Evolutionary conservation across 768 basidiomycete genomes (phyloP).

Genomic region (Leccinum aurantiacum): DNA sequence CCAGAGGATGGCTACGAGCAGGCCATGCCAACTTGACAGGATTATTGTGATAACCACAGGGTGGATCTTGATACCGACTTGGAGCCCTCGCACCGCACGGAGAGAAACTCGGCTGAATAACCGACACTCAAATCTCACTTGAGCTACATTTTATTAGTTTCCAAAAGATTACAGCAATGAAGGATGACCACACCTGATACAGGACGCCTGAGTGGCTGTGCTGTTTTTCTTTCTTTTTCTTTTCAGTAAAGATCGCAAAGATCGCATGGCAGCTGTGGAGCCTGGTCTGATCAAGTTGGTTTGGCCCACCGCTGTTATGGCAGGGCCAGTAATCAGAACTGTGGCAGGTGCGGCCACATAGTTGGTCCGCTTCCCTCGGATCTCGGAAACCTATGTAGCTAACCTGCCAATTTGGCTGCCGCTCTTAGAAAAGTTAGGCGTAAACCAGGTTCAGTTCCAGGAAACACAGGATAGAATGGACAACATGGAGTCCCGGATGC

Average conservation of each 20-base stretch:
- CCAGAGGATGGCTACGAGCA: constrained; percentile 15
- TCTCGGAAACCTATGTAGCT: not conserved
- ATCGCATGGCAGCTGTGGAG: constrained; percentile 3
- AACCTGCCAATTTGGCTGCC: not conserved
- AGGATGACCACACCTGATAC: not conserved
- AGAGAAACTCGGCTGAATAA: not conserved
- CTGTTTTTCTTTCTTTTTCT: too few species aligned
- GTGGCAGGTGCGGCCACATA: not conserved
- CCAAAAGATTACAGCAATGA: not conserved
- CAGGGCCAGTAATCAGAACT: not conserved
- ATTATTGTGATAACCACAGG: constrained; percentile 18
- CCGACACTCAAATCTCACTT: not conserved
- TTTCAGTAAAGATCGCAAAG: not conserved
- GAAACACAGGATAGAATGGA: constrained; percentile 6
- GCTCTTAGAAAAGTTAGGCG: not conserved
- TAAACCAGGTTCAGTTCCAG: not conserved
- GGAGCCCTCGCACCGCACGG: not conserved
- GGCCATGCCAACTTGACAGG: constrained; percentile 3
- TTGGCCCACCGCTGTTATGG: not conserved
- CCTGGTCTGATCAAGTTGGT: not conserved
- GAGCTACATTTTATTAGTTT: not conserved
- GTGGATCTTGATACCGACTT: constrained; percentile 11
- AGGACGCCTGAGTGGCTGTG: not conserved
- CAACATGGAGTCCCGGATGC: not conserved
- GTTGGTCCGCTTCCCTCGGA: not conserved